Base-by-base conservation (phyloP, 306 rosid genomes). In the Betula pendula region DNA sequence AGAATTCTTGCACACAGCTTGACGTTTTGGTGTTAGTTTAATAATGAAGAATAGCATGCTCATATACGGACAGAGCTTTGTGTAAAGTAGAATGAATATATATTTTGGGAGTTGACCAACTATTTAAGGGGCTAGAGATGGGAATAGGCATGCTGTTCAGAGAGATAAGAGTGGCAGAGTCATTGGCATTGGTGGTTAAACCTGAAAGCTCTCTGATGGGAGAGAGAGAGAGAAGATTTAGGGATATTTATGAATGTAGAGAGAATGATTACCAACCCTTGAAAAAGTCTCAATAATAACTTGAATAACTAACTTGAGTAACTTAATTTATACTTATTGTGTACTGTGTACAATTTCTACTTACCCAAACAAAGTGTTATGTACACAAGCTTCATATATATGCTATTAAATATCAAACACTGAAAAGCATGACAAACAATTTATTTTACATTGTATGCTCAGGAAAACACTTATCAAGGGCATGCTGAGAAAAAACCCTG, bases 391-490 rank as follows among this genome's bases (percentile, higher is more conserved):
- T 53, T 59, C 52, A 65, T 56, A 42, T 42, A 35, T 29, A 42
- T 47, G 25, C 45, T 52, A 9, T 66, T 27, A 25, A n/a, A 78
- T 78, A 74, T 78, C 84, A 78, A 58, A 71, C 43, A 74, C 67
- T 76, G 68, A 73, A 47, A 49, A 24, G 47, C 70, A 10, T 22
- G 45, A 20, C 44, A 31, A 29, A 56, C 60, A 73, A 76, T 15
- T 24, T 59, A 47, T 81, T 71, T 45, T 48, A 19, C 80, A 38
- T 65, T 77, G 16, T 66, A 59, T 79, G 48, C 85, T 53, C 94
- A 96, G 99, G 86, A 96, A 96, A 92, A 91, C 90, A 70, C 94
- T 96, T 76, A 92, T 96, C 81, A 96, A 96, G 82, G 90, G 98
- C 82, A 96, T 96, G 99, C 89, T 96, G 78, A 88, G 99, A 81